phyloP scores from a whole-genome alignment of 106 monocot genomes.

The Alisma plantagoaquatica region DNA sequence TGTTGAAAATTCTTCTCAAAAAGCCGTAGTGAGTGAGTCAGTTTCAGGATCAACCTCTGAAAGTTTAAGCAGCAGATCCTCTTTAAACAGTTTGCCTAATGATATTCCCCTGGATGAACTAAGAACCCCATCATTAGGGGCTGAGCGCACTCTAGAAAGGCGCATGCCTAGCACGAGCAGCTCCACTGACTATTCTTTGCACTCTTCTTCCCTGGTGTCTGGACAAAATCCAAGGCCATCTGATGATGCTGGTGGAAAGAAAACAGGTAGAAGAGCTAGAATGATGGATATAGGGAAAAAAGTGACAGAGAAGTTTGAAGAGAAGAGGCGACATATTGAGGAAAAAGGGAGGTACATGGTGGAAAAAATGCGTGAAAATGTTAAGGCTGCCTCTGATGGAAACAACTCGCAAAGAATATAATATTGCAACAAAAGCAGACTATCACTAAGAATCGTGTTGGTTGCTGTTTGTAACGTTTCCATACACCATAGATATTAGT shows the following conservation, averaged over 20 bases:
- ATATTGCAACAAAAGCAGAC: too few relatives aligned
- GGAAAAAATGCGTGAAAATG: conserved; percentile 67
- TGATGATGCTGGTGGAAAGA: conserved; percentile 31
- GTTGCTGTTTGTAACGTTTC: too few relatives aligned
- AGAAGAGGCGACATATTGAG: conserved; percentile 72
- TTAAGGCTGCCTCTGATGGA: too few relatives aligned
- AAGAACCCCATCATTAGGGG: conserved; percentile 28
- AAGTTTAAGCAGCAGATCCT: too few relatives aligned
- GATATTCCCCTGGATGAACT: too few relatives aligned
- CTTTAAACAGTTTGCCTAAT: too few relatives aligned
- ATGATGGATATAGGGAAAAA: conserved; percentile 80
- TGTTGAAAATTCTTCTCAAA: too few relatives aligned
- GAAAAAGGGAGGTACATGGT: conserved; percentile 68
- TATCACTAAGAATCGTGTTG: too few relatives aligned
- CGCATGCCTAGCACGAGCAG: neutral
- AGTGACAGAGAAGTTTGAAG: conserved; percentile 79
- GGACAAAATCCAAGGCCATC: neutral
- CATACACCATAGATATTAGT: too few relatives aligned
- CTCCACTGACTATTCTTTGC: conserved; percentile 9
- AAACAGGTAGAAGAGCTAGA: conserved; percentile 38
- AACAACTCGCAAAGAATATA: too few relatives aligned
- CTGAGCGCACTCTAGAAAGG: conserved; percentile 6
- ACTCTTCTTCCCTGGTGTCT: neutral
- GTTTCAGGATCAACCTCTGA: too few relatives aligned
- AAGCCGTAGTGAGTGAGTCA: too few relatives aligned